Evolutionary conservation across 2,329 filamentous ascomycete species (phyloP).

Genomic region (Ustulina deusta): DNA sequence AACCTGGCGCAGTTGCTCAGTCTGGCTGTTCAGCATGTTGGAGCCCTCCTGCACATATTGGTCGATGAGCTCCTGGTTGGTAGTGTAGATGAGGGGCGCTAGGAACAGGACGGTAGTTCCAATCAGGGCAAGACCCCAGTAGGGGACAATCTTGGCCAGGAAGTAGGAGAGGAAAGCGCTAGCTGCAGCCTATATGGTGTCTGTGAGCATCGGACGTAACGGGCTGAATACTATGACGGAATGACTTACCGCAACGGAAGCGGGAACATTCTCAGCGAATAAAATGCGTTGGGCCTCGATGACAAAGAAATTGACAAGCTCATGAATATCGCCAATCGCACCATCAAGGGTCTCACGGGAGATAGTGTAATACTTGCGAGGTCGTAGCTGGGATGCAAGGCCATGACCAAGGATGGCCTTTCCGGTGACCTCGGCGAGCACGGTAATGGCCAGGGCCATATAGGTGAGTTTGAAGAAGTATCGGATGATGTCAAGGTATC

Average conservation of each 20-base stretch:
- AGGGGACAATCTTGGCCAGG: constrained; percentile 75
- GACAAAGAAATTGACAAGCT: constrained; percentile 78
- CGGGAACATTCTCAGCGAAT: constrained; percentile 74
- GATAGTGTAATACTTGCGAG: constrained; percentile 75
- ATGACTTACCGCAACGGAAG: constrained; percentile 68
- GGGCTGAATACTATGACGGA: background rate
- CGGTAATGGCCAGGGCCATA: constrained; percentile 70
- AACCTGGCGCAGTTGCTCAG: constrained; percentile 69
- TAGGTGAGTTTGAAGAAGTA: constrained; percentile 75
- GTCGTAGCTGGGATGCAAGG: constrained; percentile 73
- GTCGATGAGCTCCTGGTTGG: constrained; percentile 78
- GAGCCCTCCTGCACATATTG: constrained; percentile 68
- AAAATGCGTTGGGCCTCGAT: constrained; percentile 77
- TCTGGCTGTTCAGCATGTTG: constrained; percentile 71
- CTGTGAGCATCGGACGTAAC: constrained; percentile 17
- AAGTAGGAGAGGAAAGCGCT: constrained; percentile 74
- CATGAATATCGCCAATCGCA: constrained; percentile 72
- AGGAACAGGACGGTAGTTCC: constrained; percentile 71
- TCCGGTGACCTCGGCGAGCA: constrained; percentile 70
- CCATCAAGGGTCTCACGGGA: constrained; percentile 71
- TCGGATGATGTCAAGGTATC: constrained; percentile 75
- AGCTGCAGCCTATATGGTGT: constrained; percentile 63
- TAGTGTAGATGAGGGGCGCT: constrained; percentile 72
- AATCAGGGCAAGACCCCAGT: constrained; percentile 75
- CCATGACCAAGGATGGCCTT: constrained; percentile 72